Conservation (phyloP, 225 moss, liverwort and hornwort genomes). For the Marchantia polymorpha region DNA sequence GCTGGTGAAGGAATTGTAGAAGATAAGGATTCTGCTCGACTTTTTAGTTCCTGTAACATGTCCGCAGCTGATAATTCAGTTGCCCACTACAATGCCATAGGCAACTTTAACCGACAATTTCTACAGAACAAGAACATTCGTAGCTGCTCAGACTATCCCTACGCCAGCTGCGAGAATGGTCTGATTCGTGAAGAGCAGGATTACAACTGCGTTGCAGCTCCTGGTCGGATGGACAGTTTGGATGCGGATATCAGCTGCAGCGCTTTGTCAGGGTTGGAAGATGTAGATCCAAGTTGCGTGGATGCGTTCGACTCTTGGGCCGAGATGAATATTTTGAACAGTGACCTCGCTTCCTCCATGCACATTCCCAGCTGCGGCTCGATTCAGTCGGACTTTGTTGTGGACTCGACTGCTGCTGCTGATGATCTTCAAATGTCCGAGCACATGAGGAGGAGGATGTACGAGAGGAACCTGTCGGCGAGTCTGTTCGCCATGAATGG, state of each 20-base stretch:
- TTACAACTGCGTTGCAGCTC: neutral
- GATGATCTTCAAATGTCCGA: neutral
- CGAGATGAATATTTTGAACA: neutral
- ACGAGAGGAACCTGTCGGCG: slow-evolving; percentile 28
- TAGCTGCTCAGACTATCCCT: neutral
- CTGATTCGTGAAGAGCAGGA: slow-evolving; percentile 15
- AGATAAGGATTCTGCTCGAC: neutral
- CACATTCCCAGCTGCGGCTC: neutral
- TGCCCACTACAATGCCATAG: neutral
- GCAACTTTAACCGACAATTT: neutral
- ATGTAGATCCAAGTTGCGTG: slow-evolving; percentile 26
- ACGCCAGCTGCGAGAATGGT: slow-evolving; percentile 9
- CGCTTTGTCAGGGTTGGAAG: slow-evolving; percentile 30
- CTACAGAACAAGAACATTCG: neutral
- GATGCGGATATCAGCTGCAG: slow-evolving; percentile 28
- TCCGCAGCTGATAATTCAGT: neutral
- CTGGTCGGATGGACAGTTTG: slow-evolving; percentile 16
- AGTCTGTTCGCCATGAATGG: slow-evolving; percentile 39
- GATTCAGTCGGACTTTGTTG: neutral
- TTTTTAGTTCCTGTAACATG: neutral
- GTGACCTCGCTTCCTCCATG: slow-evolving; percentile 20
- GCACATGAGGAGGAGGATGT: slow-evolving; percentile 32
- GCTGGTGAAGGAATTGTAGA: neutral
- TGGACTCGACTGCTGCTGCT: neutral
- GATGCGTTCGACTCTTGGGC: slow-evolving; percentile 25